A percentile compares a stretch with the other conserved stretches of the same genome.
phyloP scores from a whole-genome alignment of 139 green algal species.

The Micractinium conductrix region DNA sequence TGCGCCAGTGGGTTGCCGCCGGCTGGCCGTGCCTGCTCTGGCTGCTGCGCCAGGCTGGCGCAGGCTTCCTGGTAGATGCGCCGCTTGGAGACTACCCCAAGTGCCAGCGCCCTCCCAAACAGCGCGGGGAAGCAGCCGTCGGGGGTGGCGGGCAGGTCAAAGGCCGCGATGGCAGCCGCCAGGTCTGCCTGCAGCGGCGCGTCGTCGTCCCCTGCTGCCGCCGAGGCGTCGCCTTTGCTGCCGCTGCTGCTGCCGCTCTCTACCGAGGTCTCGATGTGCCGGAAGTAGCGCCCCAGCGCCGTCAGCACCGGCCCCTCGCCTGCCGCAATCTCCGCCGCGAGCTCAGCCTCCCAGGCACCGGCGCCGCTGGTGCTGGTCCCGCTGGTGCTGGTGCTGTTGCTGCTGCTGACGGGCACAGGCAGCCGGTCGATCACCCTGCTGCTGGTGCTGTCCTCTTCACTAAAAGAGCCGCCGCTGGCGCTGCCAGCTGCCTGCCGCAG shows the following conservation, averaged over 20 bases:
- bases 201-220: background rate
- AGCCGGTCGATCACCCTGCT: background rate
- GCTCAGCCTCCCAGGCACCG: conserved; percentile 5
- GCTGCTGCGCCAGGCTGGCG: conserved; percentile 1
- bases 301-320: conserved; percentile 35
- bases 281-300: conserved; percentile 22
- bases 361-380: background rate
- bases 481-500: background rate
- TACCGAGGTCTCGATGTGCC: conserved; percentile 12
- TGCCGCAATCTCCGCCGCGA: conserved; percentile 27
- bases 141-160: conserved; percentile 40
- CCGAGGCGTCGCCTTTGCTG: background rate
- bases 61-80: conserved; percentile 42
- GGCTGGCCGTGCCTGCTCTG: background rate
- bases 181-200: conserved; percentile 4
- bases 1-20: conserved; percentile 22
- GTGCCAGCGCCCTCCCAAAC: conserved; percentile 56
- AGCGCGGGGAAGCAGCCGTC: conserved; percentile 70
- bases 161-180: conserved; percentile 4
- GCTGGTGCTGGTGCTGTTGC: background rate
- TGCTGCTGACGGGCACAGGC: background rate
- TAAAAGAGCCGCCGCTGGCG: background rate
- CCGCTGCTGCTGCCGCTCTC: background rate
- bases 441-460: background rate
- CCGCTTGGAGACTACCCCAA: conserved; percentile 62